Percentiles rank a stretch among this genome's conserved stretches.
These are phyloP conservation scores for Rubroshorea leprosula DNA, from an alignment of 345 rosid species.

Conservation along the genomic window DNA sequence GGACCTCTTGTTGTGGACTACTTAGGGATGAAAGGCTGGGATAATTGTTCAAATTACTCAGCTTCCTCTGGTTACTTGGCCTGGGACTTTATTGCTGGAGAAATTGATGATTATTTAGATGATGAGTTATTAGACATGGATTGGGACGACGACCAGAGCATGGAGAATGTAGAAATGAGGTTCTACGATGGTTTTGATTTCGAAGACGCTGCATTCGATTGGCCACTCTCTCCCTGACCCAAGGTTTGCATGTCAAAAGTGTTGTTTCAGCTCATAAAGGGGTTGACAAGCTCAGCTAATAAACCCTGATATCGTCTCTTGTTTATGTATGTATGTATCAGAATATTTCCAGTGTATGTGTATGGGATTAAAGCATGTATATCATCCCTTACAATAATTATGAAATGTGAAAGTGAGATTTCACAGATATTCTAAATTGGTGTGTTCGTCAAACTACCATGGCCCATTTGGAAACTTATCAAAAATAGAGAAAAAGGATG, in stretches of 20 bases:
- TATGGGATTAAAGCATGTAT: not conserved
- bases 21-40: constrained; percentile 22
- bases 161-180: constrained; percentile 28
- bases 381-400: not conserved
- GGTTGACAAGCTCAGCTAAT: too few species aligned
- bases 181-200: constrained; percentile 24
- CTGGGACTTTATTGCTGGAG: constrained; percentile 23
- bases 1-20: constrained; percentile 23
- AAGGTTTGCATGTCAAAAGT: not conserved
- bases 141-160: constrained; percentile 19
- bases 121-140: constrained; percentile 18
- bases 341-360: too few species aligned
- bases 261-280: not conserved
- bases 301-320: too few species aligned
- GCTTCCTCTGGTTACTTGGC: constrained; percentile 26
- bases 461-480: not conserved
- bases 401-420: not conserved
- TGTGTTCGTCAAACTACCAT: not conserved
- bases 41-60: constrained; percentile 25
- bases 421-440: too few species aligned
- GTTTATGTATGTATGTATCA: constrained; percentile 1
- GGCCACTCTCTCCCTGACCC: constrained; percentile 22
- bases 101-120: constrained; percentile 14
- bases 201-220: constrained; percentile 16
- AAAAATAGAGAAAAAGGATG: not conserved